Evolutionary conservation across 768 basidiomycete species (phyloP), one percentile per base, ranked within the genome.

Genomic region (Leucosporidium creatinivorum): DNA sequence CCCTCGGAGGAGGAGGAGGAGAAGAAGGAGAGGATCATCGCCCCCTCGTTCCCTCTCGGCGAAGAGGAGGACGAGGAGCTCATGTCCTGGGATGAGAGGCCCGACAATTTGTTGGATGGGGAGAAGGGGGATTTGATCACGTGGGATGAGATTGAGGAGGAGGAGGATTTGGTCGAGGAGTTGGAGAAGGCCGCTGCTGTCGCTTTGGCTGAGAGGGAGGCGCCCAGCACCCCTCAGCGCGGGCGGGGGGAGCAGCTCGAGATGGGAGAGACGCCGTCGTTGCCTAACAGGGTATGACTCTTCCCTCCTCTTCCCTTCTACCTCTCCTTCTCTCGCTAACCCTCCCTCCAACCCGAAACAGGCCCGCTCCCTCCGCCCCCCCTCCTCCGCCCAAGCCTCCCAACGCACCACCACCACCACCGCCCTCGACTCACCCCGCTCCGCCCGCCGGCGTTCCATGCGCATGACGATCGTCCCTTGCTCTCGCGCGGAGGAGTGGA

Each of bases 381-480:
- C 52, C 2, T 18, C 30, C 52, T 54, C 52, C 1, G 12, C 52
- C 52, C 52, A 44, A 44, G 8, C 39, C 6, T 44, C 39, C 2
- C 48, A 49, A 18, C 50, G 50, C 50, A 10, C 50, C 50, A 23
- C 23, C 50, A 9, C 50, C 15, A 7, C 8, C 50, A 51, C 12
- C 50, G 8, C 39, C 39, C 13, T 15, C 39, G 39, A 3, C 50
- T 51, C 50, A 3, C 21, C 50, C 10, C 33, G 10, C 7, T 23
- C 50, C 50, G 9, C 50, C 25, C 55, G 55, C 8, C 55, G 55
- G 21, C 55, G 31, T 21, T 56, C 55, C 30, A 21, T 56, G 28
- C 55, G 31, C 30, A 56, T 56, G 55, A 56, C 55, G 18, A 56
- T 56, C 55, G 31, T 56, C 30, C 55, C 55, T 9, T 30, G 31